These are phyloP conservation scores for Ceratobasidium sp. DNA, from an alignment of 1,284 basidiomycete species.

Conservation along the genomic window DNA sequence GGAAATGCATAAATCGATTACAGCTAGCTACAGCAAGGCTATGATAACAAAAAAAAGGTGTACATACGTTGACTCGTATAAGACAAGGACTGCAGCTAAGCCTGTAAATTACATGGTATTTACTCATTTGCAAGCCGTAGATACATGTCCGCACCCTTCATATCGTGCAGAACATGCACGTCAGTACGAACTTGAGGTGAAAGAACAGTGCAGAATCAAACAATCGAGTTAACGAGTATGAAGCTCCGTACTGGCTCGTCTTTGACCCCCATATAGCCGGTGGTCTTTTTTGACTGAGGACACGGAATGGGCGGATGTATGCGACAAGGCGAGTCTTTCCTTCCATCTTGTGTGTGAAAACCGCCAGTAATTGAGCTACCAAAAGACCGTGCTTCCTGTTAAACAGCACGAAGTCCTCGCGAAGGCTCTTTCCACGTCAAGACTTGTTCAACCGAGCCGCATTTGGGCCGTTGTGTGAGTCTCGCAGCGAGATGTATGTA, in stretches of 20 bases:
- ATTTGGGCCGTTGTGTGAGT: background rate
- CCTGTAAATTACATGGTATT: no score
- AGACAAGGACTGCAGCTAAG: no score
- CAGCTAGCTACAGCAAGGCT: no score
- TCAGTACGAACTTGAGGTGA: background rate
- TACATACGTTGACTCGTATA: no score
- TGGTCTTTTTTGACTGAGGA: background rate
- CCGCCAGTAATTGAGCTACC: background rate
- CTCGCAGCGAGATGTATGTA: background rate
- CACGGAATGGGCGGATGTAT: background rate
- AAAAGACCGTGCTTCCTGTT: background rate
- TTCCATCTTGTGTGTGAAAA: background rate
- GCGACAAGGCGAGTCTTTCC: background rate
- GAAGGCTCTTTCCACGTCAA: background rate
- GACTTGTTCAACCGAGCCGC: background rate
- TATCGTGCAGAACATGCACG: background rate
- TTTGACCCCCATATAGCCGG: constrained; percentile 6
- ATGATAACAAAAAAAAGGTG: no score
- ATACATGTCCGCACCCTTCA: background rate
- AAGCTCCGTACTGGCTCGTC: background rate
- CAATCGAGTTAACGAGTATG: constrained; percentile 15
- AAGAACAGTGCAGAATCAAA: background rate
- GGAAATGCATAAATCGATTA: no score
- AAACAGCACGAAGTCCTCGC: background rate
- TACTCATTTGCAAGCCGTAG: background rate